Evolutionary conservation across 2,329 filamentous ascomycete species (phyloP).

Genomic region (Aspergillus ruber): DNA sequence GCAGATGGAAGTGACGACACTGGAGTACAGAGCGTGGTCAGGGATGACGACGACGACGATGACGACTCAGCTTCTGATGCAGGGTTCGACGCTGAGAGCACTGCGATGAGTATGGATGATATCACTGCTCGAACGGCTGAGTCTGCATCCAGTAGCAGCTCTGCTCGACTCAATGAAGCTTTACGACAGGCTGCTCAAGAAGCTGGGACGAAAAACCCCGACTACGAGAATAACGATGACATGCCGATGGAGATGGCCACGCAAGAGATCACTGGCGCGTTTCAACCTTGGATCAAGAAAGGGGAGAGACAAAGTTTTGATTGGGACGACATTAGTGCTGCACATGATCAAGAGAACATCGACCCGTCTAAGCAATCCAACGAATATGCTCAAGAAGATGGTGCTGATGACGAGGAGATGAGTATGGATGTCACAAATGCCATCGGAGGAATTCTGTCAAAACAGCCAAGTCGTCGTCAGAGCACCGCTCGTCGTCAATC

Average conservation of each 20-base stretch:
- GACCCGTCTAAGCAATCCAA: constrained; percentile 24
- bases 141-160: constrained; percentile 55
- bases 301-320: constrained; percentile 36
- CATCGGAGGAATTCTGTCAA: constrained; percentile 68
- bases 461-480: constrained; percentile 25
- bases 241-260: constrained; percentile 75
- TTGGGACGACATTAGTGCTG: constrained; percentile 36
- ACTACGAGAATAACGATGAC: constrained; percentile 56
- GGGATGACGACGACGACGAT: constrained; percentile 40
- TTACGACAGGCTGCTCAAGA: constrained; percentile 66
- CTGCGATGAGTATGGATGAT: constrained; percentile 77
- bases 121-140: constrained; percentile 62
- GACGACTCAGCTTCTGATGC: constrained; percentile 43
- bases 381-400: constrained; percentile 18
- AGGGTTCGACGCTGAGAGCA: constrained; percentile 58
- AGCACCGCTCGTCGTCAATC: constrained; percentile 39
- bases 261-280: constrained; percentile 48
- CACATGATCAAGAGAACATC: constrained; percentile 42
- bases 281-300: constrained; percentile 44
- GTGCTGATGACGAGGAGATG: constrained; percentile 60
- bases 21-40: constrained; percentile 28
- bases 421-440: constrained; percentile 91
- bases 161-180: constrained; percentile 68
- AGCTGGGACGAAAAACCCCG: constrained; percentile 66
- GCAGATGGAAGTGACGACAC: constrained; percentile 41